Conservation (phyloP, 306 rosid genomes). For the Cucumis cinereus region DNA sequence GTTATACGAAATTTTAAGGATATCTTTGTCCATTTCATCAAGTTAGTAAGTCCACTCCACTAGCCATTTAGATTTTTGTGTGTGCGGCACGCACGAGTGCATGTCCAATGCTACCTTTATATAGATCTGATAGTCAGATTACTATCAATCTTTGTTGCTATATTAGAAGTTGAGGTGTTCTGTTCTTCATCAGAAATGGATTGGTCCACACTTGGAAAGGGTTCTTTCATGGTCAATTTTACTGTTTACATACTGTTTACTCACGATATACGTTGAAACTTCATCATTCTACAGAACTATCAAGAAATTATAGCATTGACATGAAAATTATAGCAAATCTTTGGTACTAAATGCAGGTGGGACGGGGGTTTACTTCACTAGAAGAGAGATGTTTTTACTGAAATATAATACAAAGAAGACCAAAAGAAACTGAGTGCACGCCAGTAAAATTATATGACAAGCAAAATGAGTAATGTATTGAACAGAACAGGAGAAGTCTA, state of each 20-base stretch:
- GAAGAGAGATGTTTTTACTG: neutral
- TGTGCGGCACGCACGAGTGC: too few relatives aligned
- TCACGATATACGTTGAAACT: neutral
- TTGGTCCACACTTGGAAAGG: neutral
- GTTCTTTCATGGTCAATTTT: neutral
- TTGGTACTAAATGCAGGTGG: neutral
- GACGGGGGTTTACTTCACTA: neutral
- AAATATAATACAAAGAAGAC: neutral
- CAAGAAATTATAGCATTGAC: neutral
- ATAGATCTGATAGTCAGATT: neutral
- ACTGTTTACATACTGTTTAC: neutral
- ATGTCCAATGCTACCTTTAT: neutral
- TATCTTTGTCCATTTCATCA: neutral
- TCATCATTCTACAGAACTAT: neutral
- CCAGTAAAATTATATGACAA: neutral
- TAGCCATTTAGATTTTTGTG: neutral
- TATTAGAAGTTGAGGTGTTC: neutral
- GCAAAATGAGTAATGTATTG: neutral
- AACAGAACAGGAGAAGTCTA: conserved; percentile 31
- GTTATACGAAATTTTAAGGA: neutral
- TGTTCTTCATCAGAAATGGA: neutral
- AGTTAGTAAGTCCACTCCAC: neutral
- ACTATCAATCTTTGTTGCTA: neutral
- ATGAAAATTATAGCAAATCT: neutral
- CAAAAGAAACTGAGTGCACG: neutral